Evolutionary conservation across 805 yeast species (phyloP).

Genomic region (Candida stauntonica): DNA sequence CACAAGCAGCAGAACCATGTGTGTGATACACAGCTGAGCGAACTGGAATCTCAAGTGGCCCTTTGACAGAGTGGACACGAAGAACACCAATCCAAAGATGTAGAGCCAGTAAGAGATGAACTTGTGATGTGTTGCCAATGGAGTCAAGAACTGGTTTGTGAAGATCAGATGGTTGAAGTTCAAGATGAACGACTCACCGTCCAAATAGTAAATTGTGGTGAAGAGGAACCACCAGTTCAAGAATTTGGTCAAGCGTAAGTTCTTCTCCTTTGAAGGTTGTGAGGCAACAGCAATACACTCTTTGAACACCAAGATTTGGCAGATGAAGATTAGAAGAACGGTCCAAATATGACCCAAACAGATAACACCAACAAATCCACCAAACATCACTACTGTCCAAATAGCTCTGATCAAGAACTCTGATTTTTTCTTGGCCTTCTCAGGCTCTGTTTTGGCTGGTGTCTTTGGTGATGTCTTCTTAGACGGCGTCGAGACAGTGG

Average conservation of each 20-base stretch:
- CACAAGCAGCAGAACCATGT: slow-evolving; percentile 85
- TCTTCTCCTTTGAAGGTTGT: slow-evolving; percentile 73
- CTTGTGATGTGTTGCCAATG: slow-evolving; percentile 72
- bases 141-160: slow-evolving; percentile 47
- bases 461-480: not conserved
- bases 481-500: not conserved
- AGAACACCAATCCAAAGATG: slow-evolving; percentile 82
- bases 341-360: slow-evolving; percentile 85
- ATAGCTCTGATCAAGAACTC: slow-evolving; percentile 82
- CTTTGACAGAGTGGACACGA: slow-evolving; percentile 83
- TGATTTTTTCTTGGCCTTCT: slow-evolving; percentile 59
- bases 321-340: slow-evolving; percentile 61
- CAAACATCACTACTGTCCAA: slow-evolving; percentile 93
- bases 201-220: slow-evolving; percentile 84
- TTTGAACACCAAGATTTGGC: slow-evolving; percentile 81
- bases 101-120: slow-evolving; percentile 81
- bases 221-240: slow-evolving; percentile 89
- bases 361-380: slow-evolving; percentile 61
- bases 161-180: slow-evolving; percentile 55
- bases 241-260: slow-evolving; percentile 76
- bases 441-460: not conserved
- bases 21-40: slow-evolving; percentile 89
- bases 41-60: slow-evolving; percentile 90
- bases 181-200: slow-evolving; percentile 75
- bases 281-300: slow-evolving; percentile 88